These are phyloP conservation scores for Coprinopsis strossmayeri DNA, from an alignment of 768 basidiomycete genomes.

Conservation along the genomic window DNA sequence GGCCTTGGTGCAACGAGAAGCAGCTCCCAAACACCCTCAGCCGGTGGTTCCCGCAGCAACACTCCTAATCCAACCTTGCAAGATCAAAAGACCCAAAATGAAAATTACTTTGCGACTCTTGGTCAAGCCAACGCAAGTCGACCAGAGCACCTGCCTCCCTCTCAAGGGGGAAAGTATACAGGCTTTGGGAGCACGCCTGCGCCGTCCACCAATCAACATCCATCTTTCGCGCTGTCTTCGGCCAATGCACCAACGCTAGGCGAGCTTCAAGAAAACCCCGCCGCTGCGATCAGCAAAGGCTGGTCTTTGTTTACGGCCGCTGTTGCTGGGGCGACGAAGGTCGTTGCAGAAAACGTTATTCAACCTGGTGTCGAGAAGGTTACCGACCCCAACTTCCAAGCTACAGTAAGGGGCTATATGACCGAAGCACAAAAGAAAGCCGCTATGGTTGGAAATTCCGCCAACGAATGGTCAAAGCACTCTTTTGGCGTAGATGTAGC, in stretches of 20 bases:
- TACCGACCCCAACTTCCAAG: slow-evolving; percentile 73
- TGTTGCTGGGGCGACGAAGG: slow-evolving; percentile 71
- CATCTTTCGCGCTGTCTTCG: slow-evolving; percentile 70
- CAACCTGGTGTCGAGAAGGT: slow-evolving; percentile 85
- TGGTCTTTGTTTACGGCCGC: slow-evolving; percentile 94
- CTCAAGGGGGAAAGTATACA: slow-evolving; percentile 88
- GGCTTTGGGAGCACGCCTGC: slow-evolving; percentile 89
- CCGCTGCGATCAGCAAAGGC: slow-evolving; percentile 82
- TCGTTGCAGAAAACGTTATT: slow-evolving; percentile 80
- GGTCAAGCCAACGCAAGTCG: slow-evolving; percentile 79
- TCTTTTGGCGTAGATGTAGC: slow-evolving; percentile 85
- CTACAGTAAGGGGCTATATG: slow-evolving; percentile 67
- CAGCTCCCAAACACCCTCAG: slow-evolving; percentile 46
- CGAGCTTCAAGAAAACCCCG: slow-evolving; percentile 84
- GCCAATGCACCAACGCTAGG: slow-evolving; percentile 69
- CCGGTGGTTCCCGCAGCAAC: slow-evolving; percentile 35
- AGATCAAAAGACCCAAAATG: slow-evolving; percentile 80
- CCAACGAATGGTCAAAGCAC: slow-evolving; percentile 71
- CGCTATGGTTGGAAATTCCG: slow-evolving; percentile 50
- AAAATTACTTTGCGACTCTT: slow-evolving; percentile 77
- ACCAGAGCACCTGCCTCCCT: slow-evolving; percentile 77
- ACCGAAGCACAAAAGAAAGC: slow-evolving; percentile 62
- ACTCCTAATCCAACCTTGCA: slow-evolving; percentile 36
- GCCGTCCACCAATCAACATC: slow-evolving; percentile 52
- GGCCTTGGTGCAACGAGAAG: slow-evolving; percentile 36